phyloP scores from a whole-genome alignment of 805 yeast species.

The Wickerhamiella sergipiensis region DNA sequence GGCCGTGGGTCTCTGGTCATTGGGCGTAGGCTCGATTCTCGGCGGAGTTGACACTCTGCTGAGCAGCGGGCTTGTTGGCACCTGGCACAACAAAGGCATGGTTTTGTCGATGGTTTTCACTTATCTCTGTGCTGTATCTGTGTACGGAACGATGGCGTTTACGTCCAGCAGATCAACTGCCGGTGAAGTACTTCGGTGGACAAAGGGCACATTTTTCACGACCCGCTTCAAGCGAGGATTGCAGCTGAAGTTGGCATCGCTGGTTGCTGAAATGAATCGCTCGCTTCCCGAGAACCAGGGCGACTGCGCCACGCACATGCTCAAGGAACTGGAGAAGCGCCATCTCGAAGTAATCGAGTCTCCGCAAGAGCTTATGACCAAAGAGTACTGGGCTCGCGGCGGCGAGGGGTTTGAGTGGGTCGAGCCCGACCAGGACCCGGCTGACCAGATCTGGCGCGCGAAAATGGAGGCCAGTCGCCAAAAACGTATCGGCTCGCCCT shows the following conservation, averaged over 20 bases:
- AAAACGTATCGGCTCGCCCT: constrained; percentile 15
- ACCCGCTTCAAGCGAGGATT: constrained; percentile 54
- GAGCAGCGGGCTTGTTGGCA: constrained; percentile 28
- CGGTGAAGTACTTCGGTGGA: constrained; percentile 47
- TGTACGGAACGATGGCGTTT: constrained; percentile 35
- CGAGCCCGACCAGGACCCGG: constrained; percentile 85
- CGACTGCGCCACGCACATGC: constrained; percentile 24
- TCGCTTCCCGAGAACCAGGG: constrained; percentile 28
- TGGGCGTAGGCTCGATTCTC: constrained; percentile 26
- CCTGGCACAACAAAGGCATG: constrained; percentile 23
- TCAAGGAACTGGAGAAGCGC: constrained; percentile 23
- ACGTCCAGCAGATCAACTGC: constrained; percentile 39
- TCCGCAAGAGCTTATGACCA: constrained; percentile 51
- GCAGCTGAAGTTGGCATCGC: constrained; percentile 52
- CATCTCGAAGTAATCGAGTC: constrained; percentile 33
- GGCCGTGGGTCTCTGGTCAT: constrained; percentile 25
- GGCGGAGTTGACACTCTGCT: constrained; percentile 36
- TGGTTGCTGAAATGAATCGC: constrained; percentile 53
- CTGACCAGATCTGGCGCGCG: constrained; percentile 32
- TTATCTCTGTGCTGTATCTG: constrained; percentile 35
- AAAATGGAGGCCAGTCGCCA: constrained; percentile 19
- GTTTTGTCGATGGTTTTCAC: constrained; percentile 36
- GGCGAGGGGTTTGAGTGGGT: constrained; percentile 84
- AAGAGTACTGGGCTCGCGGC: constrained; percentile 77
- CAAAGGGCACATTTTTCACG: constrained; percentile 47